Evolutionary conservation across 2,329 filamentous ascomycete genomes (phyloP).

Genomic region (Chaetomium olivaceum): DNA sequence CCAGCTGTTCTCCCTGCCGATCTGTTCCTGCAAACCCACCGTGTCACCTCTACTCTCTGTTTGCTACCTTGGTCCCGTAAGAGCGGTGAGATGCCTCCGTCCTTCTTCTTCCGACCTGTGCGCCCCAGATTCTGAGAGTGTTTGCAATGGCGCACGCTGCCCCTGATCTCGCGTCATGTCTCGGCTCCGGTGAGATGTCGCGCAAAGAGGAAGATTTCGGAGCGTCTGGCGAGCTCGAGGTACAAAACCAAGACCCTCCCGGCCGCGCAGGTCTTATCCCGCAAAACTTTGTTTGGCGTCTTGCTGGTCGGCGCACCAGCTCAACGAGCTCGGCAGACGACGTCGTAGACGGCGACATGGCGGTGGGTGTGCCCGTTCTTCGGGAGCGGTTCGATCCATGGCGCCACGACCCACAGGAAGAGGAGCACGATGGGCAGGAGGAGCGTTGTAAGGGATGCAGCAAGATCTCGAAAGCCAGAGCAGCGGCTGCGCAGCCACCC

Average conservation of each 20-base stretch:
- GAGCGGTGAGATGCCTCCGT: slow-evolving; percentile 35
- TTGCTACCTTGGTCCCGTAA: slow-evolving; percentile 12
- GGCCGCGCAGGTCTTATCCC: slow-evolving; percentile 18
- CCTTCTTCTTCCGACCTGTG: slow-evolving; percentile 35
- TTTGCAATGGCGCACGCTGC: slow-evolving; percentile 29
- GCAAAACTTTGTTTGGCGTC: slow-evolving; percentile 32
- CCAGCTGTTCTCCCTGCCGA: slow-evolving; percentile 11
- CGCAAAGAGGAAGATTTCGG: slow-evolving; percentile 27
- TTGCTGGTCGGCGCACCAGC: slow-evolving; percentile 27
- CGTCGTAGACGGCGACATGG: slow-evolving; percentile 27
- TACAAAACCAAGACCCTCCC: slow-evolving; percentile 27
- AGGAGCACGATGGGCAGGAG: slow-evolving; percentile 23
- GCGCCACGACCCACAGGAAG: slow-evolving; percentile 21
- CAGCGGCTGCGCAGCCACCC: slow-evolving; percentile 15
- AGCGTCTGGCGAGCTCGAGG: background rate
- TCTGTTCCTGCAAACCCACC: background rate
- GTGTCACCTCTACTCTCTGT: background rate
- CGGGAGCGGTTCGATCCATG: slow-evolving; percentile 33
- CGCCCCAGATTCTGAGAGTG: slow-evolving; percentile 31
- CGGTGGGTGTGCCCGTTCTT: slow-evolving; percentile 29
- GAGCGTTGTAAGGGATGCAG: slow-evolving; percentile 30
- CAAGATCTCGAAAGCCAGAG: slow-evolving; percentile 31
- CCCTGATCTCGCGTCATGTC: slow-evolving; percentile 35
- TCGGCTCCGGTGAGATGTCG: slow-evolving; percentile 23
- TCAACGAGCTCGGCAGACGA: slow-evolving; percentile 12